Percentiles rank a stretch among this genome's conserved stretches.
Evolutionary conservation across 345 rosid species (phyloP).

Genomic region (Combretum micranthum): DNA sequence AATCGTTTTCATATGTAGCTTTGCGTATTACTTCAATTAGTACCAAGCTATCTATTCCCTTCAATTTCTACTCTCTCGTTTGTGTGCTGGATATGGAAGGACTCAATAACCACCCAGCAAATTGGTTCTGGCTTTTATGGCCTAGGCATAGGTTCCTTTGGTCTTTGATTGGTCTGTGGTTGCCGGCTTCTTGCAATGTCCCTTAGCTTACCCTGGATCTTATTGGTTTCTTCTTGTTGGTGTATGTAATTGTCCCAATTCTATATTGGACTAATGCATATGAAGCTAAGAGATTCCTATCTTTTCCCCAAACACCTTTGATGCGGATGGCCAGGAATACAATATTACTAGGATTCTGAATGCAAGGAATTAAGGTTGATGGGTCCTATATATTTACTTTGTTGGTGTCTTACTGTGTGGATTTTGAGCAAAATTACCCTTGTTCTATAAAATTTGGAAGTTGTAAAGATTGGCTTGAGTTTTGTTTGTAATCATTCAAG

Average conservation of each 20-base stretch:
- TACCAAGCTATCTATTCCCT: constrained; percentile 82
- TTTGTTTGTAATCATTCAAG: no score
- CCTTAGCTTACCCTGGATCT: constrained; percentile 83
- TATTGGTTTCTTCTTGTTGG: constrained; percentile 76
- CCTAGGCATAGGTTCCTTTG: constrained; percentile 83
- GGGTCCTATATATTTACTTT: constrained; percentile 30
- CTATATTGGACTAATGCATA: constrained; percentile 92
- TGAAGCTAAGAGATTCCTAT: constrained; percentile 76
- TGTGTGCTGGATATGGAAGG: constrained; percentile 88
- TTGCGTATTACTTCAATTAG: constrained; percentile 58
- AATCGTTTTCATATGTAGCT: constrained; percentile 49
- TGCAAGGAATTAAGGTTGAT: constrained; percentile 26
- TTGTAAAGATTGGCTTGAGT: no score
- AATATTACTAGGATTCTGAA: constrained; percentile 56
- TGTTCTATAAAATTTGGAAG: no score
- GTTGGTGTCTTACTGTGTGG: no score
- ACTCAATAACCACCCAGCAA: constrained; percentile 84
- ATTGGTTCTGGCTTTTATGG: constrained; percentile 92
- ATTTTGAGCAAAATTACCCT: no score
- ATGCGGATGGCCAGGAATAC: constrained; percentile 29
- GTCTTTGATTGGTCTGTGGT: constrained; percentile 96
- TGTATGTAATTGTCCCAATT: constrained; percentile 77
- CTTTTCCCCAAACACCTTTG: constrained; percentile 36
- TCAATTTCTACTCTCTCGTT: constrained; percentile 87
- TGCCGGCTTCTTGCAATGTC: constrained; percentile 87